These are phyloP conservation scores for Moesziomyces globuligerus DNA, from an alignment of 1,284 basidiomycete species.

Conservation along the genomic window DNA sequence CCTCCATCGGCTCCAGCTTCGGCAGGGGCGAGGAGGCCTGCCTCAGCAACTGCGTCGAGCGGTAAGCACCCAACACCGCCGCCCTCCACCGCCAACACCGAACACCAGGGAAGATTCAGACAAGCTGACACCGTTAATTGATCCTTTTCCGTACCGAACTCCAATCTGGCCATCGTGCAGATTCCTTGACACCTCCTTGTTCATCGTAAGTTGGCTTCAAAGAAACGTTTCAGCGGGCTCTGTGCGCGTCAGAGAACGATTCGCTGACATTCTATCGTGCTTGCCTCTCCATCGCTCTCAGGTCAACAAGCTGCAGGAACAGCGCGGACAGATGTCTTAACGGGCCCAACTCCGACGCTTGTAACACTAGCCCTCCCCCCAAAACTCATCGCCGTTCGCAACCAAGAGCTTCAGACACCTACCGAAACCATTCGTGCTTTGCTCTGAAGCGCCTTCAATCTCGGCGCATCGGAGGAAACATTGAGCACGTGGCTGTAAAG, in stretches of 20 bases:
- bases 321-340: conserved; percentile 50
- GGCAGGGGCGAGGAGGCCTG: conserved; percentile 84
- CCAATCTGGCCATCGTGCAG: no score
- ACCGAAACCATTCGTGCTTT: no score
- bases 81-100: no score
- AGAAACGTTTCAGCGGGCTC: not conserved
- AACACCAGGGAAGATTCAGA: no score
- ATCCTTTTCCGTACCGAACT: no score
- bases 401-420: not conserved
- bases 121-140: no score
- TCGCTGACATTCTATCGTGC: not conserved
- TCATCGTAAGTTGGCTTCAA: conserved; percentile 49
- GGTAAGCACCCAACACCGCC: conserved; percentile 34
- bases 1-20: conserved; percentile 84
- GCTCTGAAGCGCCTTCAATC: no score
- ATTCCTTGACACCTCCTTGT: conserved; percentile 86
- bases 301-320: conserved; percentile 78
- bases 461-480: no score
- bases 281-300: conserved; percentile 8
- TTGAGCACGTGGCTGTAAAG: no score
- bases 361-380: conserved; percentile 11
- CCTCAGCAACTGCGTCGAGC: conserved; percentile 87
- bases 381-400: not conserved
- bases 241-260: not conserved
- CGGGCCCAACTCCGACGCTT: not conserved